Percentiles rank a stretch among this genome's conserved stretches.
phyloP scores from a whole-genome alignment of 140 eudicot genomes.

The Flaveria floridana region DNA sequence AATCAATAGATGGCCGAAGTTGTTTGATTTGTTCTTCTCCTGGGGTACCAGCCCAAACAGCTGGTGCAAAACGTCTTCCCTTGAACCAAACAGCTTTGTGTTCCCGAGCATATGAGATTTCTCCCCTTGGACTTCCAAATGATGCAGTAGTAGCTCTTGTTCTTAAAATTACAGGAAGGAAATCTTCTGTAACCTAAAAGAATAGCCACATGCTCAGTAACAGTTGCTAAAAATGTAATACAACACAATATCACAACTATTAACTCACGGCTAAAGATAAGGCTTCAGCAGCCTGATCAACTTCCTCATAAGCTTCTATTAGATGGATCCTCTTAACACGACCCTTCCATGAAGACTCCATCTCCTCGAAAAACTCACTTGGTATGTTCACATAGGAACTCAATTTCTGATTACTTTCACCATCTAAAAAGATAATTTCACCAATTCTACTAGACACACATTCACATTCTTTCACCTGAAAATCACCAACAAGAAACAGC shows the following conservation, averaged over 20 bases:
- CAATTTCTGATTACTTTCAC: slow-evolving; percentile 61
- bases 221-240: neutral
- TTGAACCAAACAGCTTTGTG: slow-evolving; percentile 94
- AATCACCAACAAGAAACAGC: slow-evolving; percentile 8
- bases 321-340: slow-evolving; percentile 87
- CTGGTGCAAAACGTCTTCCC: slow-evolving; percentile 81
- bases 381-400: slow-evolving; percentile 55
- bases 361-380: slow-evolving; percentile 79
- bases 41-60: slow-evolving; percentile 84
- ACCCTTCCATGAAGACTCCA: slow-evolving; percentile 93
- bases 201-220: neutral
- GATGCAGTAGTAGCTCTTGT: slow-evolving; percentile 79
- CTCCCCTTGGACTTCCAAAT: slow-evolving; percentile 88
- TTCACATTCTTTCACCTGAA: slow-evolving; percentile 74
- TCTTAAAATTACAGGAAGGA: slow-evolving; percentile 68
- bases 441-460: slow-evolving; percentile 64
- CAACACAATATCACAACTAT: neutral
- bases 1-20: slow-evolving; percentile 71
- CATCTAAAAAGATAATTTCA: slow-evolving; percentile 71
- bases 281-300: slow-evolving; percentile 75
- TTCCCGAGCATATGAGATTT: slow-evolving; percentile 80
- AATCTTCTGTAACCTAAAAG: slow-evolving; percentile 78
- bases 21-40: slow-evolving; percentile 94
- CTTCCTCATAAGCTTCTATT: slow-evolving; percentile 62
- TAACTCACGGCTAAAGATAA: slow-evolving; percentile 71